Percentiles rank a stretch among this genome's conserved stretches.
Conservation (phyloP, 2,329 filamentous ascomycete genomes). For the Ceratocystiopsis minuta region DNA sequence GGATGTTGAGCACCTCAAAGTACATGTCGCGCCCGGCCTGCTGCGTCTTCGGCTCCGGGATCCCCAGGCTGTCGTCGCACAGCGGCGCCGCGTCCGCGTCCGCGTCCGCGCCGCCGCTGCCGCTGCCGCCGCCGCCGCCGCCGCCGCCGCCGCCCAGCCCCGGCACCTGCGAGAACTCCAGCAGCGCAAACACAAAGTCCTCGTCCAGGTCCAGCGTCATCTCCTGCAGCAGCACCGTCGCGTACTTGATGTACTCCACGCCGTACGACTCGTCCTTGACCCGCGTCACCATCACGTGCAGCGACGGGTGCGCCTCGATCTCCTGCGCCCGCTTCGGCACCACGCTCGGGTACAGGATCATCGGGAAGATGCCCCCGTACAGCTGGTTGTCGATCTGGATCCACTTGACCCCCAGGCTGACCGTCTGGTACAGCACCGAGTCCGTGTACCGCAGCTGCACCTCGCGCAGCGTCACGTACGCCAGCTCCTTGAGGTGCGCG, state of each 20-base stretch:
- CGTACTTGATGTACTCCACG: conserved; percentile 96
- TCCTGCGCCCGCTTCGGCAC: conserved; percentile 94
- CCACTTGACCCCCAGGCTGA: conserved; percentile 89
- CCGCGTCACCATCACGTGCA: conserved; percentile 77
- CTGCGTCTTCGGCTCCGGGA: conserved; percentile 76
- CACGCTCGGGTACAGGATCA: conserved; percentile 91
- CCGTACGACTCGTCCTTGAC: conserved; percentile 98
- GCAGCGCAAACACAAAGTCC: conserved; percentile 88
- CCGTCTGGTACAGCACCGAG: conserved; percentile 80
- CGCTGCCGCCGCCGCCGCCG: conserved; percentile 38
- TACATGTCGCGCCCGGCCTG: conserved; percentile 87
- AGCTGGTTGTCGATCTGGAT: conserved; percentile 98
- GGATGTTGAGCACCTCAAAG: conserved; percentile 90
- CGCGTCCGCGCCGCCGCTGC: conserved; percentile 22
- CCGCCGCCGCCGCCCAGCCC: conserved; percentile 52
- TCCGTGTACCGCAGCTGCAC: conserved; percentile 84
- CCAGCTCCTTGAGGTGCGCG: conserved; percentile 72
- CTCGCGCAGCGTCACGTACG: conserved; percentile 84
- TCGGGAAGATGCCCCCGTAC: conserved; percentile 94
- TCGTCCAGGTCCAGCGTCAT: conserved; percentile 98
- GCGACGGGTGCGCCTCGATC: conserved; percentile 86
- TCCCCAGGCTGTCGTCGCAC: conserved; percentile 76
- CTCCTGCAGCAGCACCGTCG: conserved; percentile 80
- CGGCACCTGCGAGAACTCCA: conserved; percentile 88
- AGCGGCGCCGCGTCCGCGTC: conserved; percentile 69